These are phyloP conservation scores for Penicillium salamii DNA, from an alignment of 495 filamentous ascomycete genomes.

Conservation along the genomic window DNA sequence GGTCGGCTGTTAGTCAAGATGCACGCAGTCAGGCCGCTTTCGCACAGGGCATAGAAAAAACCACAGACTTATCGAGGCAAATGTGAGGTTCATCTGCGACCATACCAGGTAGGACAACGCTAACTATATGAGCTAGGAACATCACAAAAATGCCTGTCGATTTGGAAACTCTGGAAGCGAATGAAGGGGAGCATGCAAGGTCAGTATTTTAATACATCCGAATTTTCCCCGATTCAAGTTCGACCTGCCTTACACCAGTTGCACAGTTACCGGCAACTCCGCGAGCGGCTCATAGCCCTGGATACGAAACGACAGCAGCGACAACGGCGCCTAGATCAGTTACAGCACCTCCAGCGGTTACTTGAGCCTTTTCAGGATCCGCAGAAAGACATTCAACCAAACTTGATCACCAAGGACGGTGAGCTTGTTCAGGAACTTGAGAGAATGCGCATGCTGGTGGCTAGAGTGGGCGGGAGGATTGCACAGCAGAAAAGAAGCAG, in stretches of 20 bases:
- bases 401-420: slow-evolving; percentile 72
- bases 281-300: slow-evolving; percentile 48
- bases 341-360: slow-evolving; percentile 54
- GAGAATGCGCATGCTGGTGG: slow-evolving; percentile 71
- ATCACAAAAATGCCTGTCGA: slow-evolving; percentile 35
- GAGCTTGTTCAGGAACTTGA: slow-evolving; percentile 70
- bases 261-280: slow-evolving; percentile 56
- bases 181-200: slow-evolving; percentile 34
- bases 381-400: slow-evolving; percentile 65
- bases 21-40: slow-evolving; percentile 38
- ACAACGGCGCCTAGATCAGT: slow-evolving; percentile 53
- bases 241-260: slow-evolving; percentile 26
- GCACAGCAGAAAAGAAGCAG: slow-evolving; percentile 29
- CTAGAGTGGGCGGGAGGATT: slow-evolving; percentile 64
- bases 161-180: slow-evolving; percentile 30
- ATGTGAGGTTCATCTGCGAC: slow-evolving; percentile 23
- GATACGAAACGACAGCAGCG: slow-evolving; percentile 51
- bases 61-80: slow-evolving; percentile 46
- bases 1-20: slow-evolving; percentile 46
- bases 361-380: slow-evolving; percentile 58
- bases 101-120: background rate
- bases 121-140: slow-evolving; percentile 33
- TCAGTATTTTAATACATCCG: slow-evolving; percentile 15
- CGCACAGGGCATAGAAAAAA: slow-evolving; percentile 37
- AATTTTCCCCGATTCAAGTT: slow-evolving; percentile 18